phyloP scores from a whole-genome alignment of 129 eudicot genomes.

The Flaveria bidentis region DNA sequence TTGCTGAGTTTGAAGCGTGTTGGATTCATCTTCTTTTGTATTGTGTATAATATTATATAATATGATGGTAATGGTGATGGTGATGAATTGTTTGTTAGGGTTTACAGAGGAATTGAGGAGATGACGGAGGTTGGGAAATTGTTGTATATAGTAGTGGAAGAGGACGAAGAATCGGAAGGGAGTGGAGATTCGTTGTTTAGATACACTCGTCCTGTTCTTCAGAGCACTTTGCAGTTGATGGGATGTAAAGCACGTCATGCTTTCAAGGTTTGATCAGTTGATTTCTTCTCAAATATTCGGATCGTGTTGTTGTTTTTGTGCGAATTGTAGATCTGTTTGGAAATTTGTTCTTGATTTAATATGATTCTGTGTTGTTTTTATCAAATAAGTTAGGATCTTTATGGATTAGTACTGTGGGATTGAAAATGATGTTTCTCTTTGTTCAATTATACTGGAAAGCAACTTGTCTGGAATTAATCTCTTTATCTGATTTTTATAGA shows the following conservation, averaged over 20 bases:
- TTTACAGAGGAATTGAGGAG: background rate
- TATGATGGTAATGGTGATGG: background rate
- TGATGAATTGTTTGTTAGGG: background rate
- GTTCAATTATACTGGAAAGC: background rate
- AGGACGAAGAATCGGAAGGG: slow-evolving; percentile 36
- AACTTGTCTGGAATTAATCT: background rate
- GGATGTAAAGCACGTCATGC: slow-evolving; percentile 98
- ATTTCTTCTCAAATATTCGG: background rate
- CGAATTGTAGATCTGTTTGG: background rate
- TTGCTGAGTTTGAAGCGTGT: background rate
- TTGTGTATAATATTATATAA: background rate
- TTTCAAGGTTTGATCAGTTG: slow-evolving; percentile 61
- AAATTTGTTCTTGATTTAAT: background rate
- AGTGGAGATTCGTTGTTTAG: slow-evolving; percentile 53
- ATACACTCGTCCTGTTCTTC: slow-evolving; percentile 86
- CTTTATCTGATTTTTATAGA: background rate
- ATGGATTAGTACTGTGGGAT: background rate
- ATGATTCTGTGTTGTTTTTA: background rate
- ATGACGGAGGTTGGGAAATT: slow-evolving; percentile 65
- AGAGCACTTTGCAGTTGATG: slow-evolving; percentile 88
- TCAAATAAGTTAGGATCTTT: background rate
- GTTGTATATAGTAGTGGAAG: slow-evolving; percentile 75
- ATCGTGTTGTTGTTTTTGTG: background rate
- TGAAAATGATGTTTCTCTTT: background rate
- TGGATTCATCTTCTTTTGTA: background rate